Base-by-base conservation (phyloP, 208 protist genomes). In the Tritrichomonas musculus region DNA sequence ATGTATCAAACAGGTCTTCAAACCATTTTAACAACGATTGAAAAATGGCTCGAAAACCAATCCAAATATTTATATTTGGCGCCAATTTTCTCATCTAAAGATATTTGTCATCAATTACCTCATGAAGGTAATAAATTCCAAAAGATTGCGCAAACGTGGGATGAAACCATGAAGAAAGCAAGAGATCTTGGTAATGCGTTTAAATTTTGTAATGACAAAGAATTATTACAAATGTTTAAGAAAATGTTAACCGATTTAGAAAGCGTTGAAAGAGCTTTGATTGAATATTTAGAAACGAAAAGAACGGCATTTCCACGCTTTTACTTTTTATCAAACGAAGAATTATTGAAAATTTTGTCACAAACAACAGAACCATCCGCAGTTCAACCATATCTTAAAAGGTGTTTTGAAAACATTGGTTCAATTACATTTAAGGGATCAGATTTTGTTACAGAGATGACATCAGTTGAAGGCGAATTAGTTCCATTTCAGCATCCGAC, bases 241-340 rank as follows among this genome's bases (percentile, higher is more conserved):
- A 8, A 92, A 49, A 44, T 44, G 20, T 27, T 72, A n/a, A 22
- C 30, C 22, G 55, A 72, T 53, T 64, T 92, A 17, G 88, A 92
- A 64, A 17, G 25, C 17, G 72, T 92, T 49, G 55, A 92, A 72
- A 33, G 44, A 44, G 88, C 55, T 50, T 41, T 92, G 3, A 92
- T 92, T 75, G 93, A 94, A 66, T 96, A 96, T 93, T 94, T 97
- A 53, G 96, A 97, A 92, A 95, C 94, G 33, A 98, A 98, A 94
- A 92, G 97, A 64, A 65, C 88, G 25, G 92, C 94, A 14, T 98
- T 98, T 93, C 96, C 97, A 73, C 93, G 97, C 33, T 98, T 98
- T 93, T 98, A 97, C 94, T 98, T 98, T 95, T 93, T 98, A 2
- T 97, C 96, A 36, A 97, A 97, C 94, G 97, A 97, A 92, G 97